Conservation (phyloP, 2,329 filamentous ascomycete genomes). For the Coleophoma crateriformis region DNA sequence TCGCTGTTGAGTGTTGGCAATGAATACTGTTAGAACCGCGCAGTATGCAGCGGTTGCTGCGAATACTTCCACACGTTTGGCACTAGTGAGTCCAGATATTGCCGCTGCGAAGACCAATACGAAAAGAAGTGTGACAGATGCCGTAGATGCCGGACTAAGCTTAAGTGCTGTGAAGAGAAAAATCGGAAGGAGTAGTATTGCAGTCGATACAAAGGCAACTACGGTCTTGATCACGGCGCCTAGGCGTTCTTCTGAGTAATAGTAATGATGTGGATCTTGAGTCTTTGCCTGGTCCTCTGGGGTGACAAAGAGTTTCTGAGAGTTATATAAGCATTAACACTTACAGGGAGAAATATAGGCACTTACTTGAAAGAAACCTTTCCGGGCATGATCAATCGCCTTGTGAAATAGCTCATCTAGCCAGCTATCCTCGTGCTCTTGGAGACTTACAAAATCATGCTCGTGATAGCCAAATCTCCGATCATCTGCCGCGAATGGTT, state of each 20-base stretch:
- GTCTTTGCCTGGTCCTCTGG: constrained; percentile 2
- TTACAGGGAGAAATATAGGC: not conserved
- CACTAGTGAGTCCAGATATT: constrained; percentile 15
- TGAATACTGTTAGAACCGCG: constrained; percentile 13
- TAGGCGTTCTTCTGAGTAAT: constrained; percentile 4
- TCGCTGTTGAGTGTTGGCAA: constrained; percentile 10
- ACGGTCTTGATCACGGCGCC: constrained; percentile 7
- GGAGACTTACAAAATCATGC: constrained; percentile 6
- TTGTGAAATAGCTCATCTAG: constrained; percentile 4
- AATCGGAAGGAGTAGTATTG: constrained; percentile 16
- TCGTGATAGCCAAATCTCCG: constrained; percentile 4
- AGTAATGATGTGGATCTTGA: constrained; percentile 1
- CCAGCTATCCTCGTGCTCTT: constrained; percentile 4
- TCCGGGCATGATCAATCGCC: not conserved
- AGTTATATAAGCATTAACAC: not conserved
- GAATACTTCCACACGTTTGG: constrained; percentile 20
- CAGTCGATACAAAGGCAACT: constrained; percentile 11
- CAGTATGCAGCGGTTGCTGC: constrained; percentile 19
- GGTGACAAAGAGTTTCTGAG: constrained; percentile 2
- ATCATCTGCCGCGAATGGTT: constrained; percentile 1
- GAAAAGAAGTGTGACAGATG: constrained; percentile 14
- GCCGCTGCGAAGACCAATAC: constrained; percentile 8
- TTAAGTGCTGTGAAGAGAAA: constrained; percentile 6
- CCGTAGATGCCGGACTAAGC: not conserved
- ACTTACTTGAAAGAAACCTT: not conserved